Evolutionary conservation across 805 yeast species (phyloP), one percentile per base, ranked within the genome.

Genomic region (Yamadazyma nakazawae): DNA sequence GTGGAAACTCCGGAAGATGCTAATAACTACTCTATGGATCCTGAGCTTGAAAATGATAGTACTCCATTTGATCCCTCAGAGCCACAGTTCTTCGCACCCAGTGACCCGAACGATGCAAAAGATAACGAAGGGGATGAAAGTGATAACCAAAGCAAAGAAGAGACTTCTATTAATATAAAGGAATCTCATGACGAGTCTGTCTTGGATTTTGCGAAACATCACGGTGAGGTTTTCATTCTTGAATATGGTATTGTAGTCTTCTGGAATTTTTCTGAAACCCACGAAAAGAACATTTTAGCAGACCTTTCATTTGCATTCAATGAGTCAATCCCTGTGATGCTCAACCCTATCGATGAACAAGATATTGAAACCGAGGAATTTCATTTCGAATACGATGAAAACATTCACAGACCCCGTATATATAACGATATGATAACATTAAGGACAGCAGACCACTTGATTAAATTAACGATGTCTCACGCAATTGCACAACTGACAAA

Each of bases 401-500:
- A 75, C 32, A 72, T 82, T 5, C 84, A 79, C 46, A 66, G 86
- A 41, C 87, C 87, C 2, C 63, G 94, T 48, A 92, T 92, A 31
- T 91, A 84, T 66, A 94, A 94, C 64, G 99, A 94, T 66, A 86
- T 92, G 85, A 85, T 94, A 54, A 90, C 97, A 0, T 67, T 94
- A 42, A 77, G 94, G 46, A 82, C 92, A 1, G 96, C 96, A 7
- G 97, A 92, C 62, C 97, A 91, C 67, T 76, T 92, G 59, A 88
- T 90, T 56, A 94, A 94, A 61, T 71, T 94, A 47, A 88, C 97
- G 5, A 80, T 94, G 80, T 88, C 97, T 1, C 96, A 94, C 65
- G 96, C 98, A 1, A 88, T 94, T 51, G 97, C 98, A 0, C 99
- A 94, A 65, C 88, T 95, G 53, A 91, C 97, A 1, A 94, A 91